These are phyloP conservation scores for Acer negundo DNA, from an alignment of 345 rosid genomes.

Conservation along the genomic window DNA sequence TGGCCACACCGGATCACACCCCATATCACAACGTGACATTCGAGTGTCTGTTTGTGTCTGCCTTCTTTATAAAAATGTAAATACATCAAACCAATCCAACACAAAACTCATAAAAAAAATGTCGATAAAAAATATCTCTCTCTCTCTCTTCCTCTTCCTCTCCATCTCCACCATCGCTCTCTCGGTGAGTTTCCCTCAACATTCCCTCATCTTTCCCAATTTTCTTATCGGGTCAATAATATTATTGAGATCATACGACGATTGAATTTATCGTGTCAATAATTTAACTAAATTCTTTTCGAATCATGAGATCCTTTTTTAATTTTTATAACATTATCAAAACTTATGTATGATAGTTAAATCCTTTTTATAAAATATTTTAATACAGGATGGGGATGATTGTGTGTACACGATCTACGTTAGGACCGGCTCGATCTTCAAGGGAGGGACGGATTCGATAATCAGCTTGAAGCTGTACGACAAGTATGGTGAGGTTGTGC, in stretches of 20 bases:
- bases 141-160: conserved; percentile 27
- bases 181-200: conserved; percentile 24
- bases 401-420: conserved; percentile 76
- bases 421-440: conserved; percentile 75
- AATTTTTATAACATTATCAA: too few relatives aligned
- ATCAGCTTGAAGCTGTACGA: conserved; percentile 58
- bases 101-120: conserved; percentile 2
- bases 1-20: not conserved
- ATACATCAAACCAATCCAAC: not conserved
- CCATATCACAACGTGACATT: not conserved
- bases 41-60: not conserved
- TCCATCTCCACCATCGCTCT: conserved; percentile 19
- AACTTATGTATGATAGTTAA: too few relatives aligned
- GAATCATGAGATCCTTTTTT: too few relatives aligned
- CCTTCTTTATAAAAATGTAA: not conserved
- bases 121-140: not conserved
- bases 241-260: too few relatives aligned
- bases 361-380: too few relatives aligned
- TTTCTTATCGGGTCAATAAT: too few relatives aligned
- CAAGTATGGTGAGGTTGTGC: conserved; percentile 37
- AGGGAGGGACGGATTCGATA: conserved; percentile 82
- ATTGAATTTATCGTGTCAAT: too few relatives aligned
- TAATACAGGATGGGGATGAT: conserved; percentile 46
- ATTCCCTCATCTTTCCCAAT: too few relatives aligned
- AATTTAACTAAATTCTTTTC: too few relatives aligned